A percentile compares a stretch with the other conserved stretches of the same genome.
phyloP scores from a whole-genome alignment of 2,329 filamentous ascomycete genomes.

The Neonectria faginata region DNA sequence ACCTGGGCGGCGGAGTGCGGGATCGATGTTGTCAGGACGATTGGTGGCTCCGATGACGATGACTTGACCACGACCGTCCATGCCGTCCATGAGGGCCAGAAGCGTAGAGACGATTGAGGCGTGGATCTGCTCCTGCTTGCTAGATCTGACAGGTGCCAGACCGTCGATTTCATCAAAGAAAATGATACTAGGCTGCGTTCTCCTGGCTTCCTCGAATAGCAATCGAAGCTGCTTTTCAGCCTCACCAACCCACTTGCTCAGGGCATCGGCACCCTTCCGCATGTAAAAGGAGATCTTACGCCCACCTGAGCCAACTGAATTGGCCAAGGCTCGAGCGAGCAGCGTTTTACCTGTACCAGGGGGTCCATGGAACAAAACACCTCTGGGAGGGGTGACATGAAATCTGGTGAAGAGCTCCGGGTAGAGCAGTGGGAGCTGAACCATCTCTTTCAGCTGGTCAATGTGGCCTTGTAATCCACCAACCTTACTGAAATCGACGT shows the following conservation, averaged over 20 bases:
- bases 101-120: constrained; percentile 96
- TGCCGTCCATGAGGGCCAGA: constrained; percentile 95
- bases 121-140: constrained; percentile 98
- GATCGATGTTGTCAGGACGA: constrained; percentile 94
- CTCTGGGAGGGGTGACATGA: constrained; percentile 91
- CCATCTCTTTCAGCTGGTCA: constrained; percentile 98
- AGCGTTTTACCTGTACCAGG: constrained; percentile 98
- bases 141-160: constrained; percentile 92
- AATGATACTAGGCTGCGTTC: constrained; percentile 97
- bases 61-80: constrained; percentile 98
- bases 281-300: constrained; percentile 99
- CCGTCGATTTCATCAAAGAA: constrained; percentile 99
- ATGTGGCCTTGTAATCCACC: constrained; percentile 94
- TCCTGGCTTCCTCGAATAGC: constrained; percentile 94
- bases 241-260: constrained; percentile 99
- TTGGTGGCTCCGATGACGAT: constrained; percentile 99
- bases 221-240: constrained; percentile 94
- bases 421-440: constrained; percentile 91
- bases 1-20: constrained; percentile 91
- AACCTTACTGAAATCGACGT: constrained; percentile 93
- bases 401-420: constrained; percentile 93
- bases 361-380: constrained; percentile 95
- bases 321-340: constrained; percentile 91
- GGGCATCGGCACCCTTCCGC: constrained; percentile 96
- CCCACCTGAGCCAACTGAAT: constrained; percentile 87